Base-by-base conservation (phyloP, 257 asterid genomes). In the Mitragyna speciosa region DNA sequence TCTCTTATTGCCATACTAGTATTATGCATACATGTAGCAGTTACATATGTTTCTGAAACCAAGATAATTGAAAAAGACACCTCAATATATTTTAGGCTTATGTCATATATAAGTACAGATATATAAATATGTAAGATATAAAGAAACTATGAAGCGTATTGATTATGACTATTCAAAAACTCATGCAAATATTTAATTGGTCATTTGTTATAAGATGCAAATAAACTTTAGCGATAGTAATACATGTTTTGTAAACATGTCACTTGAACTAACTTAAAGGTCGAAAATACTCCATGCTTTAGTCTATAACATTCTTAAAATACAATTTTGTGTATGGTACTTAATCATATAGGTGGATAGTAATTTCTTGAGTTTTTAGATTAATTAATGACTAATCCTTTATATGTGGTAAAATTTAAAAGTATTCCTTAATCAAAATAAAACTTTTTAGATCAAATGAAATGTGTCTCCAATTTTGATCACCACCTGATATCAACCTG, bases 21-120 rank as follows among this genome's bases (percentile, higher is more conserved):
- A 28, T 2, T 14, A 68, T 52, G 39, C 36, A 47, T n/a, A 47
- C 22, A 19, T 54, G 65, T 24, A 8, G 61, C 20, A 17, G 9
- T 22, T 5, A 54, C 33, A 48, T 11, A 22, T 59, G 51, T 74
- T 56, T 41, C 75, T 70, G 15, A 71, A 26, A 47, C 63, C 11
- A 20, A 24, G 30, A 56, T 56, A 73, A 19, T 12, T 59, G 79
- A 59, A 11, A 75, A 75, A 61, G 71, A 75, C 79, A 59, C 56
- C 70, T 59, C 41, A 59, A 39, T 36, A 36, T 36, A 36, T n/a
- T 20, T 39, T 2, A 63, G 16, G 41, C 67, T 75, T 33, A 58
- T 31, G 15, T 73, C 26, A 52, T 11, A 52, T 11, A 52, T 31
- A 30, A 16, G 24, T 51, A 73, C 3, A 58, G 30, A 0, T 58